These are phyloP conservation scores for Fusarium miscanthi DNA, from an alignment of 2,329 filamentous ascomycete genomes.

Conservation along the genomic window DNA sequence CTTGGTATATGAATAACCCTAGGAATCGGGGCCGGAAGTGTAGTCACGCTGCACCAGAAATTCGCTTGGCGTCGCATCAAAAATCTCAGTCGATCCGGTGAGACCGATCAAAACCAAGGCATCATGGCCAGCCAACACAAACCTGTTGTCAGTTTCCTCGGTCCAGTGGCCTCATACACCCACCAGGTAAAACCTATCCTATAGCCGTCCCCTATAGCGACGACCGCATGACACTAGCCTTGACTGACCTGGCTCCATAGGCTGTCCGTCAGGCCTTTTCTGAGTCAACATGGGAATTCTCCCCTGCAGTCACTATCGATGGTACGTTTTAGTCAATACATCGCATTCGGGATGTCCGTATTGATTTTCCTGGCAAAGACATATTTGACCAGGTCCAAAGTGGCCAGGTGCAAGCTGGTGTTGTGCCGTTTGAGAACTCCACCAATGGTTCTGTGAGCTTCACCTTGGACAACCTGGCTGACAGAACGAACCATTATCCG, in stretches of 20 bases:
- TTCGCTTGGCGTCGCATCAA: neutral
- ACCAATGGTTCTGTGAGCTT: slow-evolving; percentile 93
- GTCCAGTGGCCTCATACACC: slow-evolving; percentile 61
- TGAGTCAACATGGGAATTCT: slow-evolving; percentile 58
- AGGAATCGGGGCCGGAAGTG: neutral
- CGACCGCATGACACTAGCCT: slow-evolving; percentile 34
- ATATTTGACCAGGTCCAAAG: slow-evolving; percentile 83
- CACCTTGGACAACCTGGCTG: slow-evolving; percentile 89
- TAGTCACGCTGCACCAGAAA: neutral
- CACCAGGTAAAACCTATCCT: slow-evolving; percentile 57
- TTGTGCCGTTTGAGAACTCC: slow-evolving; percentile 96
- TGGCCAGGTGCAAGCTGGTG: slow-evolving; percentile 73
- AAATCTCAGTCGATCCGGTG: slow-evolving; percentile 7
- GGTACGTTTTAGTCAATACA: slow-evolving; percentile 47
- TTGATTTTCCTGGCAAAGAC: slow-evolving; percentile 59
- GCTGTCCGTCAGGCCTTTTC: slow-evolving; percentile 62
- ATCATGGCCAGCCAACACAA: slow-evolving; percentile 48
- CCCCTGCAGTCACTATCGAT: slow-evolving; percentile 64
- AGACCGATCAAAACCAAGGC: slow-evolving; percentile 16
- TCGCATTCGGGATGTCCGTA: neutral
- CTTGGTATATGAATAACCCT: neutral
- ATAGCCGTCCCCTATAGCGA: slow-evolving; percentile 4
- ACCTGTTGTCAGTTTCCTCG: slow-evolving; percentile 61
- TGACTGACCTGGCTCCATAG: slow-evolving; percentile 47
- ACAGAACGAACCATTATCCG: slow-evolving; percentile 71